A percentile compares a stretch with the other conserved stretches of the same genome.
phyloP scores from a whole-genome alignment of 495 filamentous ascomycete genomes.

The Amphirosellinia nigrospora region DNA sequence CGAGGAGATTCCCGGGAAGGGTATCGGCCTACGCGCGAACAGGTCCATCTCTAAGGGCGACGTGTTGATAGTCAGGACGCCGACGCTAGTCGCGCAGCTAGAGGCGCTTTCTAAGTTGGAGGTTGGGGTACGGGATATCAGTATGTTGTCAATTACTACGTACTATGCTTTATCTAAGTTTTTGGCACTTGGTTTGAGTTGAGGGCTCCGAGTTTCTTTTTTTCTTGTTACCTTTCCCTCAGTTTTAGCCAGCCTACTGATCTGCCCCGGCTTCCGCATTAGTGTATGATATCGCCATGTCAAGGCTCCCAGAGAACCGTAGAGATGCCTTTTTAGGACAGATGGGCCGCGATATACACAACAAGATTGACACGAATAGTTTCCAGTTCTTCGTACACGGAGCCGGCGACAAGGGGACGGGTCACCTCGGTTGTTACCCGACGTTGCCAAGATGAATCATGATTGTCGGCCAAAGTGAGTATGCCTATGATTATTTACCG shows the following conservation, averaged over 20 bases:
- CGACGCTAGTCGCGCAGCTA: conserved; percentile 42
- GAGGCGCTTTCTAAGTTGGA: conserved; percentile 38
- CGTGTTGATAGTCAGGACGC: conserved; percentile 41
- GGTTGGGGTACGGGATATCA: conserved; percentile 3
- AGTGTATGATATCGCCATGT: conserved; percentile 43
- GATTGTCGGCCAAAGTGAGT: conserved; percentile 55
- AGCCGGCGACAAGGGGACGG: conserved; percentile 29
- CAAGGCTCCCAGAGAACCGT: conserved; percentile 34
- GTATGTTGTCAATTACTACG: conserved; percentile 8
- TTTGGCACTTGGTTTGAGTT: neutral
- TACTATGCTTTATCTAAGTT: neutral
- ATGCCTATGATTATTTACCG: neutral
- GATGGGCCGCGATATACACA: conserved; percentile 38
- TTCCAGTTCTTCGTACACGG: conserved; percentile 48
- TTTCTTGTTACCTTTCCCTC: neutral
- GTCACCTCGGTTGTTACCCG: conserved; percentile 47
- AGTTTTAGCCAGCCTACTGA: neutral
- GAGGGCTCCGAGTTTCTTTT: neutral
- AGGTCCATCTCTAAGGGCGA: conserved; percentile 47
- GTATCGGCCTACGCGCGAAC: conserved; percentile 47
- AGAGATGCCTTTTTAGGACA: conserved; percentile 41
- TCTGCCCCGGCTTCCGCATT: neutral
- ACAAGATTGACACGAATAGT: conserved; percentile 48
- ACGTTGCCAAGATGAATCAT: conserved; percentile 49
- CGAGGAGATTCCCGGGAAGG: conserved; percentile 44